These are phyloP conservation scores for Aspergillus sp. DNA, from an alignment of 2,329 filamentous ascomycete genomes.

Conservation along the genomic window DNA sequence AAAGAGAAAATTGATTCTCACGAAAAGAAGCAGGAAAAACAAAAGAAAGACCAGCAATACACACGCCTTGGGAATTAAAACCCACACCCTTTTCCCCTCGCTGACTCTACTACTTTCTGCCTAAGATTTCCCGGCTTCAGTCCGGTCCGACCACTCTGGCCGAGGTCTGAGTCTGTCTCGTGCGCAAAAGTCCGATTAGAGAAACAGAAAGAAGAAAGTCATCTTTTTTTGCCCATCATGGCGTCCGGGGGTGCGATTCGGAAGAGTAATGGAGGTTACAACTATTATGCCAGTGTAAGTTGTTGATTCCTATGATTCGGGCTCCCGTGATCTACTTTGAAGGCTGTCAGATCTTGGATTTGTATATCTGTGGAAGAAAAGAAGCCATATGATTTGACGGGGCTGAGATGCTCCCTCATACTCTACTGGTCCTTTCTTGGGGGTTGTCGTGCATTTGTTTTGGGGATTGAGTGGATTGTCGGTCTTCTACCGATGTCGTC, in stretches of 20 bases:
- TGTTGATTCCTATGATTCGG: neutral
- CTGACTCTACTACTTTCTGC: constrained; percentile 1
- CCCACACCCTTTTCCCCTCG: neutral
- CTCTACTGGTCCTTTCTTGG: neutral
- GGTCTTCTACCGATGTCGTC: constrained; percentile 1
- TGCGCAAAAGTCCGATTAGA: constrained; percentile 2
- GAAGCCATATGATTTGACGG: no score
- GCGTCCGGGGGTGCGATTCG: constrained; percentile 26
- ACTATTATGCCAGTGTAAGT: constrained; percentile 38
- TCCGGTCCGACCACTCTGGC: constrained; percentile 18
- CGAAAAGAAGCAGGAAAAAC: constrained; percentile 1
- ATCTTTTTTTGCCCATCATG: constrained; percentile 22
- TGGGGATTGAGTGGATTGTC: no score
- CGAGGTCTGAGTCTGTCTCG: constrained; percentile 12
- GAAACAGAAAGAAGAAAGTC: neutral
- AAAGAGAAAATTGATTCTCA: neutral
- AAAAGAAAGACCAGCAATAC: neutral
- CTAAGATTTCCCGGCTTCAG: constrained; percentile 3
- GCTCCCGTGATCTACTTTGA: neutral
- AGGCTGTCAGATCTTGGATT: no score
- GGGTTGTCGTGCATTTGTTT: no score
- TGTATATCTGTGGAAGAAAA: no score
- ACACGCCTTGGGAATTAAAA: neutral
- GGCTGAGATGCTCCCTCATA: neutral
- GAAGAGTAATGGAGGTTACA: constrained; percentile 33